Percentiles rank a stretch among this genome's conserved stretches.
Conservation (phyloP, 2,329 filamentous ascomycete species). For the Ceratocystis diversiconidia region DNA sequence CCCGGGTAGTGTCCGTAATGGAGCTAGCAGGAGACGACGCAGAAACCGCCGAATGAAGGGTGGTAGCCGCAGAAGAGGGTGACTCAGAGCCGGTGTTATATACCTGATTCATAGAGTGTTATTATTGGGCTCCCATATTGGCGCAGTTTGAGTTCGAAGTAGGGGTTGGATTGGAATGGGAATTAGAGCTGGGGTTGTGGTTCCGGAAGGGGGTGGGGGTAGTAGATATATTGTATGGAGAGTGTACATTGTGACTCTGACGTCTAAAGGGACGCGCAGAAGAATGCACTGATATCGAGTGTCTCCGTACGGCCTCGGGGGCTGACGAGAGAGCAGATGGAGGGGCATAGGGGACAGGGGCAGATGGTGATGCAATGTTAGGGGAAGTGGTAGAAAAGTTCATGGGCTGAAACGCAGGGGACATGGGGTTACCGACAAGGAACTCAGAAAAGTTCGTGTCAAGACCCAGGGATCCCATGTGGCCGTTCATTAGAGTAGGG, state of each 20-base stretch:
- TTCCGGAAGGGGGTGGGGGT: neutral
- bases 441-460: constrained; percentile 17
- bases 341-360: neutral
- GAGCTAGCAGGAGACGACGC: constrained; percentile 45
- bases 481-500: constrained; percentile 45
- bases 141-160: neutral
- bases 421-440: constrained; percentile 17
- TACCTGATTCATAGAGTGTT: constrained; percentile 17
- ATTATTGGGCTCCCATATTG: constrained; percentile 15
- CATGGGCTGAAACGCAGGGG: constrained; percentile 14
- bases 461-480: constrained; percentile 12
- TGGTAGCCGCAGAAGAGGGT: constrained; percentile 55
- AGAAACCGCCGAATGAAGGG: constrained; percentile 29
- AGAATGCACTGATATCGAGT: constrained; percentile 8
- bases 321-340: neutral
- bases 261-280: neutral
- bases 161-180: neutral
- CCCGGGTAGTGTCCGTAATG: constrained; percentile 51
- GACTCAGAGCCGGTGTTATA: constrained; percentile 50
- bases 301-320: constrained; percentile 8
- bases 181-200: neutral
- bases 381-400: constrained; percentile 12
- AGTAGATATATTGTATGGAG: neutral
- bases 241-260: neutral
- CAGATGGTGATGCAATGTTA: constrained; percentile 2